phyloP scores from a whole-genome alignment of 1,284 basidiomycete genomes.

The Sporisorium scitamineum region DNA sequence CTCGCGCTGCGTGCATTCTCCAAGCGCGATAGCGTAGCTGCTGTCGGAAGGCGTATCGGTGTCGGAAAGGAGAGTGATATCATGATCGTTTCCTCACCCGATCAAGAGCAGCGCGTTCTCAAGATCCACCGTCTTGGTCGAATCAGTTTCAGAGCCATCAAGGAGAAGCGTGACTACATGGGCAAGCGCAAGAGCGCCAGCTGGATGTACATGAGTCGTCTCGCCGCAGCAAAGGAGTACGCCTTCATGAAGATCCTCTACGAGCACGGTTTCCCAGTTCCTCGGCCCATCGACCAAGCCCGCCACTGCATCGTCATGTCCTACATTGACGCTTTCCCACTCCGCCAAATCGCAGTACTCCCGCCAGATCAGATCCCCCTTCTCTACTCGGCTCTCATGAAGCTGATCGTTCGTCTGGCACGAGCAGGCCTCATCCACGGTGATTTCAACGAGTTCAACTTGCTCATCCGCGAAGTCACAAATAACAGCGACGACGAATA shows the following conservation, averaged over 20 bases:
- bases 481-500: slow-evolving; percentile 27
- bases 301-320: slow-evolving; percentile 97
- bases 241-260: slow-evolving; percentile 99
- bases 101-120: slow-evolving; percentile 86
- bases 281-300: slow-evolving; percentile 90
- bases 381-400: slow-evolving; percentile 93
- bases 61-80: slow-evolving; percentile 99
- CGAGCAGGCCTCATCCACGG: slow-evolving; percentile 94
- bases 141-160: slow-evolving; percentile 95
- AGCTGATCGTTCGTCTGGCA: slow-evolving; percentile 93
- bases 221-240: slow-evolving; percentile 96
- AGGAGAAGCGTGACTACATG: slow-evolving; percentile 95
- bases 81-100: slow-evolving; percentile 87
- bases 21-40: slow-evolving; percentile 72
- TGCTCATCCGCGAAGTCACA: slow-evolving; percentile 79
- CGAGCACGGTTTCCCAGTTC: slow-evolving; percentile 92
- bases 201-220: slow-evolving; percentile 99
- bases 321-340: slow-evolving; percentile 92
- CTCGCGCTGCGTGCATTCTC: slow-evolving; percentile 92
- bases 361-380: slow-evolving; percentile 80
- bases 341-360: slow-evolving; percentile 89
- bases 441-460: slow-evolving; percentile 99
- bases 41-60: slow-evolving; percentile 94
- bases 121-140: slow-evolving; percentile 94
- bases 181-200: slow-evolving; percentile 94